phyloP scores from a whole-genome alignment of 1,139 yeast species.

The Saccharomyces hybrid region DNA sequence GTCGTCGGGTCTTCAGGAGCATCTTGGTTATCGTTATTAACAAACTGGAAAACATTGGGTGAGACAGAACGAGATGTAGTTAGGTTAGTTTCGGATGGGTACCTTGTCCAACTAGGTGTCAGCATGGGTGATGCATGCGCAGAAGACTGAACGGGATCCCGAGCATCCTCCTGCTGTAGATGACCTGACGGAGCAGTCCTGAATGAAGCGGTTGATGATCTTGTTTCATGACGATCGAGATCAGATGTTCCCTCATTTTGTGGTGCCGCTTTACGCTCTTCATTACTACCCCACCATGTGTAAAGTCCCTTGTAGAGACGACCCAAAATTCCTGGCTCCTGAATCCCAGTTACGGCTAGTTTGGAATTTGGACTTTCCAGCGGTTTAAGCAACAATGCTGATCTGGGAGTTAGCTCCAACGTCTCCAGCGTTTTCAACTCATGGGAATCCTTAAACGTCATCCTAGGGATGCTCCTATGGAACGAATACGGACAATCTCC shows the following conservation, averaged over 20 bases:
- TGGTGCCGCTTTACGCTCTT: not conserved
- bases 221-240: not conserved
- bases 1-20: constrained; percentile 28
- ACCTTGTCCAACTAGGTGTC: constrained; percentile 9
- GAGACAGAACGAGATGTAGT: constrained; percentile 24
- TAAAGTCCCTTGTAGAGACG: constrained; percentile 30
- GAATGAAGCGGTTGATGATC: not conserved
- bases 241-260: not conserved
- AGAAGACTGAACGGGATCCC: constrained; percentile 22
- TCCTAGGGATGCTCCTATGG: constrained; percentile 39
- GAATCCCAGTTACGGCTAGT: constrained; percentile 17
- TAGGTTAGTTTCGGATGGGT: constrained; percentile 14
- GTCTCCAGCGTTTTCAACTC: constrained; percentile 43
- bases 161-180: not conserved
- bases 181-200: not conserved
- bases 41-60: constrained; percentile 26
- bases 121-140: constrained; percentile 22
- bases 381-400: constrained; percentile 59
- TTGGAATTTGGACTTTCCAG: constrained; percentile 13
- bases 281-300: constrained; percentile 27
- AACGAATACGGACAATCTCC: constrained; percentile 41
- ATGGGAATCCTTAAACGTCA: constrained; percentile 42
- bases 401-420: constrained; percentile 53
- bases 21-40: constrained; percentile 21
- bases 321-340: constrained; percentile 30